Percentiles rank a stretch among this genome's conserved stretches.
Conservation (phyloP, 1,284 basidiomycete genomes). For the Singerocomus inundabilis region DNA sequence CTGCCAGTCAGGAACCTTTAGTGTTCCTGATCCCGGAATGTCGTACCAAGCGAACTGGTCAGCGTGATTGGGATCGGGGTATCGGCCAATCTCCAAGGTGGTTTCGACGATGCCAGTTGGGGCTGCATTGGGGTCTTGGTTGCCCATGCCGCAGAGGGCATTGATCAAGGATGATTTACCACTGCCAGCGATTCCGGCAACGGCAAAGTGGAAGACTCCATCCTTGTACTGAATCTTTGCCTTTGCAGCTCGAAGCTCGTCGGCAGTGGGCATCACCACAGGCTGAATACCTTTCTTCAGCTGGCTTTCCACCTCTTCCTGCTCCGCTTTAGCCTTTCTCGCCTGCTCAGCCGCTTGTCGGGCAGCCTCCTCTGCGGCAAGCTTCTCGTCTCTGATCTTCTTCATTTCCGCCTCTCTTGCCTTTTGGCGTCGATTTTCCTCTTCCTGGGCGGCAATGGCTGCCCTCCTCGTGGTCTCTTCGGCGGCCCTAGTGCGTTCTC, state of each 20-base stretch:
- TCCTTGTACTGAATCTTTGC: constrained; percentile 26
- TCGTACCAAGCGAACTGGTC: constrained; percentile 37
- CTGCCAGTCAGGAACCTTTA: constrained; percentile 34
- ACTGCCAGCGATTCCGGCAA: constrained; percentile 35
- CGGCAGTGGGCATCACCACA: constrained; percentile 27
- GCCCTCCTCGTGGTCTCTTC: constrained; percentile 29
- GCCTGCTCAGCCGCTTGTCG: constrained; percentile 25
- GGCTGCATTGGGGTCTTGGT: constrained; percentile 29
- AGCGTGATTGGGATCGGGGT: constrained; percentile 24
- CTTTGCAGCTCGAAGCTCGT: constrained; percentile 27
- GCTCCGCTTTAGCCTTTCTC: constrained; percentile 21
- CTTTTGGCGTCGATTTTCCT: constrained; percentile 23
- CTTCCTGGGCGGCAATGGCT: constrained; percentile 26
- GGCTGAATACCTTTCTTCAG: constrained; percentile 28
- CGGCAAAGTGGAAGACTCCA: constrained; percentile 32
- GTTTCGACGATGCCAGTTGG: constrained; percentile 33
- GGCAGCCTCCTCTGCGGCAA: constrained; percentile 27
- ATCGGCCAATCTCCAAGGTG: constrained; percentile 30
- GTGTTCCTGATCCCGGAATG: constrained; percentile 37
- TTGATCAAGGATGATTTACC: constrained; percentile 40
- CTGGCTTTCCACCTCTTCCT: constrained; percentile 23
- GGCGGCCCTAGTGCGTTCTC: constrained; percentile 11
- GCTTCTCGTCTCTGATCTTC: constrained; percentile 17
- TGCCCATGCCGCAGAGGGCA: constrained; percentile 31
- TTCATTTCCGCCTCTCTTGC: constrained; percentile 24